Evolutionary conservation across 2,329 filamentous ascomycete species (phyloP).

Genomic region (Calonectria ilicicola): DNA sequence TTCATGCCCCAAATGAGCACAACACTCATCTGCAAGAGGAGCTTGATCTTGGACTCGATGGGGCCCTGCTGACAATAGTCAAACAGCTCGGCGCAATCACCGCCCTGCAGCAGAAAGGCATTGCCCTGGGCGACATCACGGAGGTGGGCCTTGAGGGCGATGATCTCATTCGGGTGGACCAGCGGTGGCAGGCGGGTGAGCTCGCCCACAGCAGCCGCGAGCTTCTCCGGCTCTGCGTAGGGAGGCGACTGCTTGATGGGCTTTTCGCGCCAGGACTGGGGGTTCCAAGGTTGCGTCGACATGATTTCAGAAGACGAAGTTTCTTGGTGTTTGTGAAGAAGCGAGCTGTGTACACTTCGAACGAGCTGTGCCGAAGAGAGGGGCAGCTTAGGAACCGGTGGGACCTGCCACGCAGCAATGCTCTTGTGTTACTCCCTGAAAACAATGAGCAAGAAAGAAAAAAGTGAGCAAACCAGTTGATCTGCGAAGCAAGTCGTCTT

Average conservation of each 20-base stretch:
- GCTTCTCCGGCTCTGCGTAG: conserved; percentile 72
- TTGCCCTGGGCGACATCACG: conserved; percentile 90
- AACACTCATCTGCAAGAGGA: conserved; percentile 96
- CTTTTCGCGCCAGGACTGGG: conserved; percentile 79
- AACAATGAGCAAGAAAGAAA: not conserved
- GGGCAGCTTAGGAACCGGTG: not conserved
- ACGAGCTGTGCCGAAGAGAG: not conserved
- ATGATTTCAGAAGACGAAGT: conserved; percentile 7
- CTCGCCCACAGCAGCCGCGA: conserved; percentile 71
- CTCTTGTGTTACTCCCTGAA: not conserved
- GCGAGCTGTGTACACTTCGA: not conserved
- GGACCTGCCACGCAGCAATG: not conserved
- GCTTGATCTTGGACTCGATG: conserved; percentile 97
- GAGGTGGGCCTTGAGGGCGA: conserved; percentile 80
- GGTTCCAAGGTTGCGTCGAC: conserved; percentile 60
- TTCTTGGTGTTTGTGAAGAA: conserved; percentile 14
- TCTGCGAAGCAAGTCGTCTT: not conserved
- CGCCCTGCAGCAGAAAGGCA: conserved; percentile 94
- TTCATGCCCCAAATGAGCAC: conserved; percentile 90
- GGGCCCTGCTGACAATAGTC: conserved; percentile 92
- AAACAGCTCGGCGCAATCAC: conserved; percentile 97
- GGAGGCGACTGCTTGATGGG: conserved; percentile 82
- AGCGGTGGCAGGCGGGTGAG: conserved; percentile 79
- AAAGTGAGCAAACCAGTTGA: not conserved
- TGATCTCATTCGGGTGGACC: conserved; percentile 84